Conservation (phyloP, 2,329 filamentous ascomycete species). For the Colletotrichum abscissum region DNA sequence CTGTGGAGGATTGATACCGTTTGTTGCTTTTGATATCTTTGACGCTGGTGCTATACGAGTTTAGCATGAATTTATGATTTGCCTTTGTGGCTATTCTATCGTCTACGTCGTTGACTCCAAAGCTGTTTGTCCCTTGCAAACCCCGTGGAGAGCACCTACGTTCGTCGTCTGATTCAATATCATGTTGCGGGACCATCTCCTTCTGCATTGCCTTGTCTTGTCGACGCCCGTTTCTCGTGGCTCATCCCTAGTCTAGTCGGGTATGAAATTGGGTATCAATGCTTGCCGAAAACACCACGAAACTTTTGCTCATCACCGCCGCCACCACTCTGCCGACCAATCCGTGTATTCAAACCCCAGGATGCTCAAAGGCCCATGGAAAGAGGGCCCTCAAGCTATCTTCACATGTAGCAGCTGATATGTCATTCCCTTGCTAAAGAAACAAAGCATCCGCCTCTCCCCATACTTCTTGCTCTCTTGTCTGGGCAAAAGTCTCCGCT, state of each 20-base stretch:
- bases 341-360: neutral
- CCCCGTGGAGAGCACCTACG: neutral
- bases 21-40: neutral
- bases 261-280: constrained; percentile 9
- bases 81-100: neutral
- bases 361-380: too few species aligned
- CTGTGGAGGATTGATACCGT: neutral
- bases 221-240: neutral
- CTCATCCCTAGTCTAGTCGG: neutral
- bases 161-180: neutral
- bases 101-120: neutral
- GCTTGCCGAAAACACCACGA: neutral
- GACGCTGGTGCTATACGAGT: neutral
- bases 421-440: constrained; percentile 39
- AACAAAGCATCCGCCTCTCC: constrained; percentile 54
- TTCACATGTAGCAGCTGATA: neutral
- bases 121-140: neutral
- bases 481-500: neutral
- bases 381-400: neutral
- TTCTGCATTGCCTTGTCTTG: neutral
- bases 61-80: constrained; percentile 13
- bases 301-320: neutral
- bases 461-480: constrained; percentile 50
- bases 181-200: neutral
- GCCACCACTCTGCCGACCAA: neutral